Evolutionary conservation across 371 early-diverging fungal species (phyloP).

Genomic region (Chytridiales sp.): DNA sequence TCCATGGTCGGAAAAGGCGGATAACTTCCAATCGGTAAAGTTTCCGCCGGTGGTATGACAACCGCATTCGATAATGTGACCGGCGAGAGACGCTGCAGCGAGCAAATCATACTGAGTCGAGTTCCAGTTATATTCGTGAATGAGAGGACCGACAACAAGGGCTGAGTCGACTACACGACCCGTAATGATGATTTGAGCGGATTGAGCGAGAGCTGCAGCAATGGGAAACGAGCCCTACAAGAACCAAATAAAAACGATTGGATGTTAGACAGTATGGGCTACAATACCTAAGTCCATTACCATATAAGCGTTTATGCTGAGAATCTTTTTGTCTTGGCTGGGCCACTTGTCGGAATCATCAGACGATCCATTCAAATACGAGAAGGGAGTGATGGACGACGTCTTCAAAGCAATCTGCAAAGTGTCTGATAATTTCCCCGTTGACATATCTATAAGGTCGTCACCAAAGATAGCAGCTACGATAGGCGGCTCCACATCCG

Average conservation of each 20-base stretch:
- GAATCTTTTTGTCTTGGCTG: slow-evolving; percentile 9
- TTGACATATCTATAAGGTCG: too few relatives aligned
- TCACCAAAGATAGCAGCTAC: slow-evolving; percentile 74
- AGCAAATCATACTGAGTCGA: slow-evolving; percentile 60
- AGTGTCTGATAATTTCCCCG: too few relatives aligned
- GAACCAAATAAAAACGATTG: neutral
- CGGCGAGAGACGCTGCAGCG: slow-evolving; percentile 69
- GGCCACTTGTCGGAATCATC: slow-evolving; percentile 23
- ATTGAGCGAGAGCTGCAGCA: slow-evolving; percentile 59
- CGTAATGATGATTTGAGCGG: slow-evolving; percentile 70
- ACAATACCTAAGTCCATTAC: neutral
- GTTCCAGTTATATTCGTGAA: slow-evolving; percentile 61
- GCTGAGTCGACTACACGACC: slow-evolving; percentile 75
- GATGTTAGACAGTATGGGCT: neutral
- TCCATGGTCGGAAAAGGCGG: slow-evolving; percentile 40
- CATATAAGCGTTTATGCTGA: slow-evolving; percentile 28
- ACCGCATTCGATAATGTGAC: slow-evolving; percentile 77
- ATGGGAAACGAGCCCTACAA: slow-evolving; percentile 33
- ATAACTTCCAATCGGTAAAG: slow-evolving; percentile 71
- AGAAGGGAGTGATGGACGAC: too few relatives aligned
- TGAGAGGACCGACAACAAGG: slow-evolving; percentile 59
- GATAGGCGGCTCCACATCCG: slow-evolving; percentile 42
- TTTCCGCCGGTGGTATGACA: slow-evolving; percentile 77
- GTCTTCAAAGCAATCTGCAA: too few relatives aligned
- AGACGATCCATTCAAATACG: too few relatives aligned